These are phyloP conservation scores for Aspergillus japonicus DNA, from an alignment of 2,329 filamentous ascomycete species.

Conservation along the genomic window DNA sequence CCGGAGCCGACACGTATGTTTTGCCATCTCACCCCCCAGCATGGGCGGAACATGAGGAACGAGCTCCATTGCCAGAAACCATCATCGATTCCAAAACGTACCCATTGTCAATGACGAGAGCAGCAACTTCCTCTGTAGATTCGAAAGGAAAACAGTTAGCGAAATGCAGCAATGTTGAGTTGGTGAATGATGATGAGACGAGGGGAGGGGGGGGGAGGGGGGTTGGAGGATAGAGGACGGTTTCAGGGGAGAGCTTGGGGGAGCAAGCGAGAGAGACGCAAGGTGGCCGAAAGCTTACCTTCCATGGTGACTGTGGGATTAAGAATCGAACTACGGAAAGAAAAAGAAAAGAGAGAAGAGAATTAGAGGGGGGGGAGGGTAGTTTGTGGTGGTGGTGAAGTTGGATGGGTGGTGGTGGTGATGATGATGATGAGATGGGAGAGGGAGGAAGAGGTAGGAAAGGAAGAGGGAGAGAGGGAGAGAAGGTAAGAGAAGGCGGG, in stretches of 20 bases:
- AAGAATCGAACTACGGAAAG: conserved; percentile 34
- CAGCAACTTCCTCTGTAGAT: conserved; percentile 94
- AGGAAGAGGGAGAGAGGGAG: conserved; percentile 21
- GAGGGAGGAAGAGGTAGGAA: conserved; percentile 21
- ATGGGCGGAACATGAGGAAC: conserved; percentile 10
- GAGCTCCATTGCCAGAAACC: conserved; percentile 12
- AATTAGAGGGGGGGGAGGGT: conserved; percentile 28
- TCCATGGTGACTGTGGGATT: conserved; percentile 56
- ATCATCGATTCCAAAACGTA: conserved; percentile 59
- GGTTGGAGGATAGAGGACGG: neutral
- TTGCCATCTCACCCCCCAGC: conserved; percentile 3
- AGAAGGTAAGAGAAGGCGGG: conserved; percentile 20
- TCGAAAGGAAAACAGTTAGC: conserved; percentile 39
- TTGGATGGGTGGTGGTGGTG: conserved; percentile 31
- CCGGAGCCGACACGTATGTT: conserved; percentile 12
- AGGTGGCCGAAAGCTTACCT: conserved; percentile 55
- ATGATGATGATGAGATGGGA: conserved; percentile 36
- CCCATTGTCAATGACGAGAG: conserved; percentile 99
- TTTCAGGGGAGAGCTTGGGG: conserved; percentile 12
- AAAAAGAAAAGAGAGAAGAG: conserved; percentile 29
- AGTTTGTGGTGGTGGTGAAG: conserved; percentile 30
- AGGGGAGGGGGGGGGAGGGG: neutral
- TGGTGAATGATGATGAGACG: conserved; percentile 11
- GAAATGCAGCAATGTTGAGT: conserved; percentile 13
- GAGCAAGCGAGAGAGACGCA: conserved; percentile 20